Base-by-base conservation (phyloP, 2,329 filamentous ascomycete genomes). In the Neonectria neomacrospora region DNA sequence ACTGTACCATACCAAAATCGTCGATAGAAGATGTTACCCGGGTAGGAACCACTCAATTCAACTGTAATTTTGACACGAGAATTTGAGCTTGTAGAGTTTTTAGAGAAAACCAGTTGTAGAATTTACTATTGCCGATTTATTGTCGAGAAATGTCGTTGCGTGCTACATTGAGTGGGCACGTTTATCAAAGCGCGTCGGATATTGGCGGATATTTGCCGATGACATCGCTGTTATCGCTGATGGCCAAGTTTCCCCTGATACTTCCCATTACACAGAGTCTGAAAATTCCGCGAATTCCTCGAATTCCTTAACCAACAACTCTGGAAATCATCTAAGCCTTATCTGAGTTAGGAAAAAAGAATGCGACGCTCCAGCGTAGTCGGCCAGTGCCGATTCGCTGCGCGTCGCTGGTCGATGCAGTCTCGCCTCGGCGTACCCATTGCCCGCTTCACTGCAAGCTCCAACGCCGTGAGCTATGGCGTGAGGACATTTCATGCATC, bases 21-120 rank as follows among this genome's bases (percentile, higher is more conserved):
- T 69, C 61, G 63, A 68, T 73, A 73, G 68, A 71, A 57, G 53
- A 70, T 63, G 56, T 65, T 62, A 58, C 61, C 37, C 63, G 47
- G 63, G 65, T 67, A 66, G 44, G 56, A 71, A 71, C 71, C 70
- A 73, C 71, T 73, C 71, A 73, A 71, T 72, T 69, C 69, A 73
- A 37, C 59, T 72, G 65, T 73, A 73, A 52, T 47, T 55, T 34
- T 37, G 14, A n/a, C 34, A 51, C 3, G 30, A 16, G 2, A 9
- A 14, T 20, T 28, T 22, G 20, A 53, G 37, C 18, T 12, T 20
- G 10, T 16, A 22, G 11, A 42, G 8, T 9, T 41, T 11, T 11
- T 12, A n/a, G n/a, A n/a, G 3, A n/a, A 5, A 47, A 11, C 3
- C 32, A 28, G 5, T 32, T 28, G 14, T 16, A 14, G 16, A 37